phyloP scores from a whole-genome alignment of 2,329 filamentous ascomycete species.

The Colletotrichum simmondsii region DNA sequence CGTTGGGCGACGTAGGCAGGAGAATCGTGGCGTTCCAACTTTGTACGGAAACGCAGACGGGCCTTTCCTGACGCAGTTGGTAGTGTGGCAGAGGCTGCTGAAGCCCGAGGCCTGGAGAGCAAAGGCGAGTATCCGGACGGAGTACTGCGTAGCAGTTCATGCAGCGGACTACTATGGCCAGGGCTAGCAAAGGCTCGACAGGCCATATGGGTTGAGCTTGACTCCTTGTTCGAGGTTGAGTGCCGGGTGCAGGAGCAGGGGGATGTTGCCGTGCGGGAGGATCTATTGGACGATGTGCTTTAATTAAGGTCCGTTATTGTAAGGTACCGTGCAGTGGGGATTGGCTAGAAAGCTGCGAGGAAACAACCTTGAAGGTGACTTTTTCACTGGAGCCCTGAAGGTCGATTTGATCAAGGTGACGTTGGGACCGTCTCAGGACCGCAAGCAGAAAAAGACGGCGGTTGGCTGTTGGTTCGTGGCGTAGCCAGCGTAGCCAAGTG shows the following conservation, averaged over 20 bases:
- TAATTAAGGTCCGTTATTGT: constrained; percentile 30
- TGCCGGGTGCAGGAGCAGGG: constrained; percentile 30
- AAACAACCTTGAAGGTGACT: not conserved
- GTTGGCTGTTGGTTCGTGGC: not conserved
- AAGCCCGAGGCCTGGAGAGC: not conserved
- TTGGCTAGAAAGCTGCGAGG: constrained; percentile 16
- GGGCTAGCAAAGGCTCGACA: constrained; percentile 30
- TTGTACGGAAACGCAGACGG: not conserved
- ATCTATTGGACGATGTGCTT: constrained; percentile 27
- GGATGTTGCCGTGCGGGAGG: constrained; percentile 13
- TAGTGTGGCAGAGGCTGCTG: not conserved
- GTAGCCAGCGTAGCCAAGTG: not conserved
- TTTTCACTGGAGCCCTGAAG: not conserved
- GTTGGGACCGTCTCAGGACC: constrained; percentile 7
- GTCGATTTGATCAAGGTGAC: constrained; percentile 8
- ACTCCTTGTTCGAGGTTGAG: constrained; percentile 35
- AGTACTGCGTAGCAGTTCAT: not conserved
- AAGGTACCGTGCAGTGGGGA: constrained; percentile 23
- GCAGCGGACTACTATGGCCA: constrained; percentile 20
- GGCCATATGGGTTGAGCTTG: constrained; percentile 30
- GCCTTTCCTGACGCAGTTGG: constrained; percentile 26
- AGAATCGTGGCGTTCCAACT: constrained; percentile 20
- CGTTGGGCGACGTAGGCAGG: constrained; percentile 1
- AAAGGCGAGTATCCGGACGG: not conserved
- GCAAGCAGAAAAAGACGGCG: not conserved